Conservation (phyloP, 805 yeast genomes). For the Schizosaccharomyces octosporus region DNA sequence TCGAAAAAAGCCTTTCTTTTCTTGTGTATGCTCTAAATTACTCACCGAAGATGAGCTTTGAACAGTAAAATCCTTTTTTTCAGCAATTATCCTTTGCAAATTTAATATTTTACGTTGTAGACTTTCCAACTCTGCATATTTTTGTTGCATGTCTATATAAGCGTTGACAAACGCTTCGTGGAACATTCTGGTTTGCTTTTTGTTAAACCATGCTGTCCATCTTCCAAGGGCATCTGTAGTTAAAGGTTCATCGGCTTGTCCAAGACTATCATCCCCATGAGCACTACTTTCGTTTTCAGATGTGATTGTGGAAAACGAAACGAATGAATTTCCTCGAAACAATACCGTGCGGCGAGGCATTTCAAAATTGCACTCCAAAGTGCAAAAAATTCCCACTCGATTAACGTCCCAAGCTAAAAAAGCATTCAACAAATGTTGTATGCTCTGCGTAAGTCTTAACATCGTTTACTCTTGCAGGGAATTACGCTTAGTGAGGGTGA, state of each 20-base stretch:
- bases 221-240: not conserved
- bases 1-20: too few species aligned
- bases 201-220: not conserved
- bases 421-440: too few species aligned
- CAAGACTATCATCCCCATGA: not conserved
- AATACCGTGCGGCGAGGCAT: not conserved
- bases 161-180: not conserved
- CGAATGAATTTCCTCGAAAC: not conserved
- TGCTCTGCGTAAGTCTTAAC: not conserved
- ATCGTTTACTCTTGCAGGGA: not conserved
- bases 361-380: not conserved
- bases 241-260: not conserved
- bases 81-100: not conserved
- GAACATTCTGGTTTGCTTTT: not conserved
- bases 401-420: too few species aligned
- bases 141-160: not conserved
- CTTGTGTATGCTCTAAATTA: too few species aligned
- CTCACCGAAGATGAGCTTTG: too few species aligned
- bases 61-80: too few species aligned
- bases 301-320: not conserved
- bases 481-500: not conserved
- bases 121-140: not conserved
- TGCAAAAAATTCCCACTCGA: not conserved
- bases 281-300: not conserved
- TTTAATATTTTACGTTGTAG: not conserved